These are phyloP conservation scores for Carex myosuroides DNA, from an alignment of 176 grass and related monocot genomes.

Conservation along the genomic window DNA sequence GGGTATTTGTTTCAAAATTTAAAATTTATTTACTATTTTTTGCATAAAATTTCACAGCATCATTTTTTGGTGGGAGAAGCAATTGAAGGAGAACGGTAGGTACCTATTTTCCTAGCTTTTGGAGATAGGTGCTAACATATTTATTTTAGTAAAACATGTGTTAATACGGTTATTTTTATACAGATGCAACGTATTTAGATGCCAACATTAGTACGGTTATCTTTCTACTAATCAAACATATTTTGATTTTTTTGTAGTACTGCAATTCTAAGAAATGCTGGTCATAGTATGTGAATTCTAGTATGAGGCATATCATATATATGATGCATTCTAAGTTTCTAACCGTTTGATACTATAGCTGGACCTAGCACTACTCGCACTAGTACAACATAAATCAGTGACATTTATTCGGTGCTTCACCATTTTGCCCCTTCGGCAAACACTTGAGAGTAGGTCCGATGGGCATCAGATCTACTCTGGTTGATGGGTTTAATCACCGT, in stretches of 20 bases:
- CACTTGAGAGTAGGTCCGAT: too few species aligned
- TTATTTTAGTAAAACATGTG: too few species aligned
- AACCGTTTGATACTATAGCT: background rate
- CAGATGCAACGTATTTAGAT: background rate
- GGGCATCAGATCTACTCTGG: too few species aligned
- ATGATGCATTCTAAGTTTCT: background rate
- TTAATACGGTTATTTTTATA: too few species aligned
- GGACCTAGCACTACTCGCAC: background rate
- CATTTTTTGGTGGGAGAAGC: background rate
- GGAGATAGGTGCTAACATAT: too few species aligned
- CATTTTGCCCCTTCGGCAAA: background rate
- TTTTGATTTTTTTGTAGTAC: background rate
- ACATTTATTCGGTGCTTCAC: background rate
- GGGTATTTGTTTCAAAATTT: background rate
- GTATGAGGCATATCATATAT: background rate
- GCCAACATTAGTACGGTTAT: background rate
- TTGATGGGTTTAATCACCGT: too few species aligned
- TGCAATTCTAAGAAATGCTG: background rate
- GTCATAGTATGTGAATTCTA: background rate
- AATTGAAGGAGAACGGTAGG: background rate
- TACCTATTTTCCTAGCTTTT: too few species aligned
- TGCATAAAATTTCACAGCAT: background rate
- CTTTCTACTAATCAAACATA: background rate
- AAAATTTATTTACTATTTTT: background rate
- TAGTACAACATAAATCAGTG: background rate